A percentile compares a stretch with the other conserved stretches of the same genome.
These are phyloP conservation scores for Jasminum sambac DNA, from an alignment of 257 asterid genomes.

Conservation along the genomic window DNA sequence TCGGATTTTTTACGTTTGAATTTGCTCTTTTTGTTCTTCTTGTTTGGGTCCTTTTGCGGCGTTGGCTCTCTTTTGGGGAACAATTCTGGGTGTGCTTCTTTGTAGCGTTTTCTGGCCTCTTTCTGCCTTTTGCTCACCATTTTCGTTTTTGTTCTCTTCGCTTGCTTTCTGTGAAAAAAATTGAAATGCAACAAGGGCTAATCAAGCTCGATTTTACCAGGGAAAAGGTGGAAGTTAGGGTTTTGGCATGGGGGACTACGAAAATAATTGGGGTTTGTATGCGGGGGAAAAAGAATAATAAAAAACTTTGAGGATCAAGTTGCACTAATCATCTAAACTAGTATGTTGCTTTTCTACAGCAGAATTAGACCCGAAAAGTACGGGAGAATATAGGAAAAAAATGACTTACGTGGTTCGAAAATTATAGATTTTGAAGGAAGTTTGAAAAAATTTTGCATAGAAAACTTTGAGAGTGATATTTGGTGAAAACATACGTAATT, in stretches of 20 bases:
- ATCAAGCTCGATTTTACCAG: neutral
- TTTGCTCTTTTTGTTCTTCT: constrained; percentile 40
- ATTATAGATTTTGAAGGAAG: too few relatives aligned
- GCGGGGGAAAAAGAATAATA: neutral
- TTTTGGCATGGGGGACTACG: neutral
- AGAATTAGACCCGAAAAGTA: too few relatives aligned
- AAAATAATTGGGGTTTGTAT: neutral
- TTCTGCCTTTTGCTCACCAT: constrained; percentile 85
- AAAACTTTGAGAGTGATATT: too few relatives aligned
- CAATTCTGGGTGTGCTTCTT: constrained; percentile 69
- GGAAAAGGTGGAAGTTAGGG: neutral
- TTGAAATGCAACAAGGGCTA: neutral
- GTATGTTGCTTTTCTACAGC: too few relatives aligned
- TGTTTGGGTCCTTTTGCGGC: constrained; percentile 64
- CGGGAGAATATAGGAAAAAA: too few relatives aligned
- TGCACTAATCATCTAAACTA: too few relatives aligned
- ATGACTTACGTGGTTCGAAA: too few relatives aligned
- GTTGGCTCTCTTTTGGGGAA: constrained; percentile 71
- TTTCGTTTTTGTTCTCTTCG: neutral
- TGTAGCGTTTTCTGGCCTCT: constrained; percentile 55
- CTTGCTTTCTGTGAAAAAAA: neutral
- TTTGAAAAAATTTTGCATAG: too few relatives aligned
- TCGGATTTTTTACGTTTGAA: constrained; percentile 59
- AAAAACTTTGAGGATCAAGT: too few relatives aligned
- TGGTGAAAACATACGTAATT: too few relatives aligned